Base-by-base conservation (phyloP, 805 yeast species). In the Crinitomyces ghanaensis region DNA sequence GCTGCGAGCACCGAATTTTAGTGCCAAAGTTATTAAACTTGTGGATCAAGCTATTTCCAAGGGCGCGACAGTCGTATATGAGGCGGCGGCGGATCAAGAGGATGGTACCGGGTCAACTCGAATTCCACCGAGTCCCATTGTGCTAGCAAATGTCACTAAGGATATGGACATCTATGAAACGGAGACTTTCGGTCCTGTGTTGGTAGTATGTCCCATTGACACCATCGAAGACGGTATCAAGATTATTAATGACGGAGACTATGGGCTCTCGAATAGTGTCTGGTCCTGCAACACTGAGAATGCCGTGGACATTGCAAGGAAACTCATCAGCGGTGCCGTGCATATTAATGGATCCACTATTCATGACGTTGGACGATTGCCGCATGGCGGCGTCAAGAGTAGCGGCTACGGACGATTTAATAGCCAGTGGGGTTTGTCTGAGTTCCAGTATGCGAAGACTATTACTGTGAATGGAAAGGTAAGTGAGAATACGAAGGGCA, bases 141-240 rank as follows among this genome's bases (percentile, higher is more conserved):
- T 81, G 9, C 51, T 81, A 33, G 63, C 70, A n/a, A 68, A 71
- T 39, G 79, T 73, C 30, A 70, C 74, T 31, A 51, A 59, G 2
- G 63, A 62, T 14, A 79, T 80, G 72, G 42, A 53, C 26, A 70
- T 80, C 21, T 63, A 68, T 44, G 43, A 54, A n/a, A 85, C 79
- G 45, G 93, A 81, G 53, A 79, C 86, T 2, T 81, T 81, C 53
- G 93, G 91, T 2, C 93, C 93, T 2, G 62, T 81, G 12, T 81
- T 81, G 13, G 81, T 84, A 2, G 55, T 82, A 33, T 68, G 77
- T 50, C 70, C 68, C 48, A 81, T 81, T 50, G 51, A 55, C 26
- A 53, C 73, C n/a, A 79, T 71, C 30, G 77, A 73, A 28, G 81
- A 77, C 50, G 86, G 71, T 4, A 31, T 80, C 6, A 53, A 49